Percentiles rank a stretch among this genome's conserved stretches.
These are phyloP conservation scores for Lunasporangiospora selenospora DNA, from an alignment of 192 early-diverging fungal genomes.

Conservation along the genomic window DNA sequence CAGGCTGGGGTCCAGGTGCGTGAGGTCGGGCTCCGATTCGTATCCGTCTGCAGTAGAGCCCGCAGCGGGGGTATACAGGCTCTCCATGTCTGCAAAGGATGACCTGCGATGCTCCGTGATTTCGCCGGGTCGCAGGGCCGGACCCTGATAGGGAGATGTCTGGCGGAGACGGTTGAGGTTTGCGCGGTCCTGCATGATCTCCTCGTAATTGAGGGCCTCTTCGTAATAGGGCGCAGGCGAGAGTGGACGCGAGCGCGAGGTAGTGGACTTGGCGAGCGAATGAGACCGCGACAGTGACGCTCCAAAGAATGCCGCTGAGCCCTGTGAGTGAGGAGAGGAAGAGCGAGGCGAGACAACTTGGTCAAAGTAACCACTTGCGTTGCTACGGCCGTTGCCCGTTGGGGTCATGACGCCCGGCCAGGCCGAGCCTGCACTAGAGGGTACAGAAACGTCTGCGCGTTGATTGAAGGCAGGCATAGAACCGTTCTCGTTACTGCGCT, in stretches of 20 bases:
- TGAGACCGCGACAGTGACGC: slow-evolving; percentile 25
- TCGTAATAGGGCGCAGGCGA: slow-evolving; percentile 20
- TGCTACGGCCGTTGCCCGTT: background rate
- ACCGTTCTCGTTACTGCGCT: slow-evolving; percentile 37
- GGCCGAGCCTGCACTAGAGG: slow-evolving; percentile 29
- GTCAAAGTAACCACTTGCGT: slow-evolving; percentile 23
- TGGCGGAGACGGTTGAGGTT: slow-evolving; percentile 23
- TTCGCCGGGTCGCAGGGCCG: slow-evolving; percentile 12
- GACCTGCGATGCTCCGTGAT: slow-evolving; percentile 20
- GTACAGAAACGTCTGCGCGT: slow-evolving; percentile 15
- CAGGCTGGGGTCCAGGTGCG: background rate
- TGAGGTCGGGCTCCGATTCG: slow-evolving; percentile 35
- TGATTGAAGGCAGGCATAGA: slow-evolving; percentile 15
- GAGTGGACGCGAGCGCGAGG: slow-evolving; percentile 24
- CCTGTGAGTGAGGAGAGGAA: slow-evolving; percentile 28
- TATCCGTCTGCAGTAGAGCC: slow-evolving; percentile 32
- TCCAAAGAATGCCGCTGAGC: slow-evolving; percentile 1
- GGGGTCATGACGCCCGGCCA: slow-evolving; percentile 25
- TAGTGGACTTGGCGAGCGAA: slow-evolving; percentile 32
- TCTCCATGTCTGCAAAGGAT: slow-evolving; percentile 40
- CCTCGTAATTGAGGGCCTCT: slow-evolving; percentile 24
- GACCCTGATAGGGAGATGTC: slow-evolving; percentile 8
- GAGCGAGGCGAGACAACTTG: slow-evolving; percentile 23
- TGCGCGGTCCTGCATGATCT: slow-evolving; percentile 35
- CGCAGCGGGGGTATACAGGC: slow-evolving; percentile 34